Evolutionary conservation across 129 eudicot genomes (phyloP), one percentile per base, ranked within the genome.

Genomic region (Flaveria bidentis): DNA sequence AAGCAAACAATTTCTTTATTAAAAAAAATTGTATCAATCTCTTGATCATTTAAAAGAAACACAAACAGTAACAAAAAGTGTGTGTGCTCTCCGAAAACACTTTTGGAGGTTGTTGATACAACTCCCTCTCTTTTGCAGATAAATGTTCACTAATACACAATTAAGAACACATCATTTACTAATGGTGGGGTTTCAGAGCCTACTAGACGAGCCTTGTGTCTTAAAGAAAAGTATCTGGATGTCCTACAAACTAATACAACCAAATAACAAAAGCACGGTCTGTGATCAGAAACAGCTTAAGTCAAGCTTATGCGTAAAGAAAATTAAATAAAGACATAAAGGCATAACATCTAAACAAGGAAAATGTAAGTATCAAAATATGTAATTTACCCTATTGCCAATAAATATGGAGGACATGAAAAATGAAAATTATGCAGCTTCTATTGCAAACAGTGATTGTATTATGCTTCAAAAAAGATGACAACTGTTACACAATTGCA

Each of bases 141-240:
- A 33, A 25, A 12, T 78, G 46, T 23, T 67, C 64, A 77, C 49
- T 77, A 51, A 39, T 22, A 52, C 67, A 67, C 47, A 68, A 45
- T 28, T 57, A n/a, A 78, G 15, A 69, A 46, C 57, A 57, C 60
- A 28, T 44, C 3, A 10, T 28, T 58, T 57, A 26, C 15, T 66
- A 55, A 77, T 77, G 81, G 68, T 45, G 47, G 74, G 67, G 70
- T 65, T 67, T 63, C 55, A 51, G 22, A 22, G 69, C 73, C 56
- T 67, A 55, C 45, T 67, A 28, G 75, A 68, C 69, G 57, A 67
- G 61, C 69, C 66, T 45, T 25, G 33, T 39, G 45, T 60, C 69
- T 55, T 25, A 6, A 42, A 62, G n/a, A 53, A 18, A 44, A 68
- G 13, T 15, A 23, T 22, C 50, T 55, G 33, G 64, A 25, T 69